Evolutionary conservation across 176 grass and related monocot species (phyloP).

Genomic region (Carex kokanica): DNA sequence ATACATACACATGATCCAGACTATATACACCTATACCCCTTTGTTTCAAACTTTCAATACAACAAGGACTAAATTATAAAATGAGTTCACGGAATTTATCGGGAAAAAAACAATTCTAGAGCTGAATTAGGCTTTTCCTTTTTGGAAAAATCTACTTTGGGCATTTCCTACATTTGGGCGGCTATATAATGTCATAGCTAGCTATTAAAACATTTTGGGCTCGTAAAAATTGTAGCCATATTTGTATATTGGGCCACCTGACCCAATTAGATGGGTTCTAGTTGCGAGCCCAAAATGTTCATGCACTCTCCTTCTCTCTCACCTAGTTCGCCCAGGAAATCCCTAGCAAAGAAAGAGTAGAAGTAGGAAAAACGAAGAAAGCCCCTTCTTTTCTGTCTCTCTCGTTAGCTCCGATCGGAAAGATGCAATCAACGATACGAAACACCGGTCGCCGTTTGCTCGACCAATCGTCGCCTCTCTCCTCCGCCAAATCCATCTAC

Average conservation of each 20-base stretch:
- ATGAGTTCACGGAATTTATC: too few relatives aligned
- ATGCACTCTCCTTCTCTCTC: background rate
- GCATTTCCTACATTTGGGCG: background rate
- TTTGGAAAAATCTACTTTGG: too few relatives aligned
- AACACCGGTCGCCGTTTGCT: slow-evolving; percentile 29
- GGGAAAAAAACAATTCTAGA: background rate
- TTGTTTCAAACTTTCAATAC: too few relatives aligned
- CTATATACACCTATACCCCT: too few relatives aligned
- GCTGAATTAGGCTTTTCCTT: too few relatives aligned
- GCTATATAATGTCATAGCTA: background rate
- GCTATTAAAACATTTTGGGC: background rate
- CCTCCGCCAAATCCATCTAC: slow-evolving; percentile 29
- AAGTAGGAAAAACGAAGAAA: background rate
- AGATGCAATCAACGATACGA: slow-evolving; percentile 31
- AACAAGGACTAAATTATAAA: too few relatives aligned
- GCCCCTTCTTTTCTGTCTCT: background rate
- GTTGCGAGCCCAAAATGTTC: background rate
- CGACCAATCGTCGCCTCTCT: slow-evolving; percentile 29
- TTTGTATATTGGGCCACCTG: background rate
- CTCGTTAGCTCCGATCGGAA: background rate
- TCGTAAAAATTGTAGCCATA: background rate
- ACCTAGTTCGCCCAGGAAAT: background rate
- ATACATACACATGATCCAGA: too few relatives aligned
- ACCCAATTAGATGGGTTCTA: background rate
- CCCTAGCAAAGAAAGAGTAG: background rate